Evolutionary conservation across 169 alveolate genomes (phyloP), one percentile per base, ranked within the genome.

Genomic region (Besnoitia besnoiti): DNA sequence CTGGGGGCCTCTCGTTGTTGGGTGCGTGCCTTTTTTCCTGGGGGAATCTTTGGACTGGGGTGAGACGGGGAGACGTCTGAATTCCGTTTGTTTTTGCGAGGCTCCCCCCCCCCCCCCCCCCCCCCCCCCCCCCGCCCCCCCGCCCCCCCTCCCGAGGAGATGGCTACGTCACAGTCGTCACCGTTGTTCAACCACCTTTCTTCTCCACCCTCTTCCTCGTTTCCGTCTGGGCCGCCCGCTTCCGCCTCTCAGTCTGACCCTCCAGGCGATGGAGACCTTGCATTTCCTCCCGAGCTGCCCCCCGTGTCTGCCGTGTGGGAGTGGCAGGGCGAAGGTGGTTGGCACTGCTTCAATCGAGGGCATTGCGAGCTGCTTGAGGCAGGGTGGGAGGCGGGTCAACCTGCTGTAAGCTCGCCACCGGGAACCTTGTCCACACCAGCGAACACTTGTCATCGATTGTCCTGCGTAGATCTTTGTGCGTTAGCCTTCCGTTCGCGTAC

Each of bases 241-340:
- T 5, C 44, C 21, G 19, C n/a, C n/a, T 35, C 46, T 10, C 80
- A 67, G 40, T 42, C 80, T 2, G 67, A 55, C 12, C 24, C 67
- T 55, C 30, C 7, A 55, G 27, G 67, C 12, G 67, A 55, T 16
- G 67, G 33, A 55, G 67, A 55, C n/a, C 67, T 55, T 16, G 7
- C 67, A 19, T 73, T 73, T 16, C 82, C 82, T 10, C 82, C 82
- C 2, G 44, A n/a, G 8, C 47, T n/a, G 39, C 27, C 39, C 2
- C 82, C 46, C 39, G 82, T 73, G 44, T 5, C 44, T 0, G 82
- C 46, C 3, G 82, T 73, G 46, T 73, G 82, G 82, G 44, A 73
- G n/a, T 73, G 82, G 82, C 82, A 73, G 44, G n/a, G 82, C 46
- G 82, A 73, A 42, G 82, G 44, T 0, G 82, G 82, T n/a, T 73